phyloP scores from a whole-genome alignment of 768 basidiomycete genomes.

The Hydnomerulius pinastri region DNA sequence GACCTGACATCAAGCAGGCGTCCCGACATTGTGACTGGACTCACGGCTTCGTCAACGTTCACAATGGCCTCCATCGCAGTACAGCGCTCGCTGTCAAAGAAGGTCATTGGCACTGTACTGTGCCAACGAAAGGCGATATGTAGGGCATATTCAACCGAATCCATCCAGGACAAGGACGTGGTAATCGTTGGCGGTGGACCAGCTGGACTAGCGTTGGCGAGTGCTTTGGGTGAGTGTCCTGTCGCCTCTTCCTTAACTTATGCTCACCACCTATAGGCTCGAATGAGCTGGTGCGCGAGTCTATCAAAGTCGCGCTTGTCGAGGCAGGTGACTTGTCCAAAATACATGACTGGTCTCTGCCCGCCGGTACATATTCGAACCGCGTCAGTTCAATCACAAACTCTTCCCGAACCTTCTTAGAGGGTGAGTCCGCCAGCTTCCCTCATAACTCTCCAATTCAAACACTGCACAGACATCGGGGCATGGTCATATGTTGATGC shows the following conservation, averaged over 20 bases:
- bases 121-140: conserved; percentile 3
- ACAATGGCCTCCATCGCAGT: conserved; percentile 10
- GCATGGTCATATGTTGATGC: conserved; percentile 81
- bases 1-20: too few relatives aligned
- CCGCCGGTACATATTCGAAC: conserved; percentile 66
- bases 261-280: too few relatives aligned
- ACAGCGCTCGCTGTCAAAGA: conserved; percentile 9
- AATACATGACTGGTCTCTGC: conserved; percentile 65
- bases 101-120: neutral
- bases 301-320: conserved; percentile 67
- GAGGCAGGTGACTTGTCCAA: conserved; percentile 80
- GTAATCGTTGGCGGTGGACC: conserved; percentile 96
- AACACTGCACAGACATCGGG: conserved; percentile 60
- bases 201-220: conserved; percentile 86
- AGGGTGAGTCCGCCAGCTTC: conserved; percentile 43
- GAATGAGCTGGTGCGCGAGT: conserved; percentile 48
- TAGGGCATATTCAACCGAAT: conserved; percentile 20
- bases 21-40: neutral
- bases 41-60: neutral
- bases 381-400: conserved; percentile 87
- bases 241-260: too few relatives aligned
- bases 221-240: conserved; percentile 68
- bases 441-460: neutral
- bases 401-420: conserved; percentile 64
- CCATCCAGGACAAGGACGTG: conserved; percentile 68